A percentile compares a stretch with the other conserved stretches of the same genome.
These are phyloP conservation scores for Phialophora expanda DNA, from an alignment of 2,329 filamentous ascomycete species.

Conservation along the genomic window DNA sequence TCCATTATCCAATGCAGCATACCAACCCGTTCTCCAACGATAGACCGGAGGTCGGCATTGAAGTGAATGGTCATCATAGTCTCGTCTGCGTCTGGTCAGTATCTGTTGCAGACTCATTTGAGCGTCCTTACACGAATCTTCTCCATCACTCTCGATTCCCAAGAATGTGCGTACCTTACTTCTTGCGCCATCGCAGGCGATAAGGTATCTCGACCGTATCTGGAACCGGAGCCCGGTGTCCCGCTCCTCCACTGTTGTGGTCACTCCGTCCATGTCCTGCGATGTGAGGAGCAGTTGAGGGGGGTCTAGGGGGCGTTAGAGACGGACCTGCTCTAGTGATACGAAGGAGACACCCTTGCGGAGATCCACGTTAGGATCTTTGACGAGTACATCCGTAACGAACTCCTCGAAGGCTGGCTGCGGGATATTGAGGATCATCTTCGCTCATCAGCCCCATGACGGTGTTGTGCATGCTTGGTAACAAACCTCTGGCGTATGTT, in stretches of 20 bases:
- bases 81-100: conserved; percentile 43
- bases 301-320: neutral
- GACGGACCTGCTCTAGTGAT: conserved; percentile 43
- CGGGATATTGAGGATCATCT: conserved; percentile 34
- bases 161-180: conserved; percentile 27
- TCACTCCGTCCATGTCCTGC: conserved; percentile 35
- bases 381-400: conserved; percentile 22
- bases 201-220: conserved; percentile 26
- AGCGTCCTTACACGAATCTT: conserved; percentile 48
- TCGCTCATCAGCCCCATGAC: neutral
- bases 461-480: neutral
- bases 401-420: conserved; percentile 30
- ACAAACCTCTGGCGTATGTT: conserved; percentile 46
- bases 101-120: neutral
- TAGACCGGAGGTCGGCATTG: conserved; percentile 49
- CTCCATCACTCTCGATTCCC: conserved; percentile 49
- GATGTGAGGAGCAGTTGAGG: conserved; percentile 36
- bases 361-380: conserved; percentile 27
- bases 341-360: conserved; percentile 42
- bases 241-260: conserved; percentile 37
- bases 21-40: conserved; percentile 48
- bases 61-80: conserved; percentile 57
- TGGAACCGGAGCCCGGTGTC: conserved; percentile 23
- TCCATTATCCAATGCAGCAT: conserved; percentile 56
- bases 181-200: conserved; percentile 31